phyloP scores from a whole-genome alignment of 805 yeast species.

The Metschnikowia reukaufii region DNA sequence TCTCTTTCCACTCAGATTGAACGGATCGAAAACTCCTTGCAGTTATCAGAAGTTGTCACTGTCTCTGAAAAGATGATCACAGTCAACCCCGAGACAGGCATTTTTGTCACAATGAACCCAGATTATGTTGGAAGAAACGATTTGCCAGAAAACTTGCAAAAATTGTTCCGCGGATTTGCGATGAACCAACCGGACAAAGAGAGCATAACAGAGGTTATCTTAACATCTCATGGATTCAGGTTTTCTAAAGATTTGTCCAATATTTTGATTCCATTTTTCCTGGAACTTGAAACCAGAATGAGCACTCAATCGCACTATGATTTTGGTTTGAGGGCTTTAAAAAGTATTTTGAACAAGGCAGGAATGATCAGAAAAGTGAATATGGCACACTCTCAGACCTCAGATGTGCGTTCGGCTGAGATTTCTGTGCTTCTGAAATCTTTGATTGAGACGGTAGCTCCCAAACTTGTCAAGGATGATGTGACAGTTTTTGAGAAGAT shows the following conservation, averaged over 20 bases:
- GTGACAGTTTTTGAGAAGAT: constrained; percentile 30
- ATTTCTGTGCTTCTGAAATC: constrained; percentile 31
- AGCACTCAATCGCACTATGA: constrained; percentile 77
- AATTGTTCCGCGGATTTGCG: constrained; percentile 71
- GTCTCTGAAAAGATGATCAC: constrained; percentile 42
- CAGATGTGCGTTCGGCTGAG: constrained; percentile 8
- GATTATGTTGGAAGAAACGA: constrained; percentile 78
- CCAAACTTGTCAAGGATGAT: constrained; percentile 63
- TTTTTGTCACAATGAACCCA: constrained; percentile 92
- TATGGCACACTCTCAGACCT: background rate
- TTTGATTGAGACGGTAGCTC: constrained; percentile 61
- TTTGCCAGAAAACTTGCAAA: constrained; percentile 83
- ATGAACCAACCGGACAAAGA: constrained; percentile 71
- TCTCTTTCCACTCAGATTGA: constrained; percentile 84
- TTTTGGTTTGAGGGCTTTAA: constrained; percentile 83
- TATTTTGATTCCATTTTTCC: constrained; percentile 56
- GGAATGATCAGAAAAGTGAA: constrained; percentile 28
- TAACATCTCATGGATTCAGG: constrained; percentile 69
- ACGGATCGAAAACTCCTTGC: constrained; percentile 58
- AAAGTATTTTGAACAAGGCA: constrained; percentile 60
- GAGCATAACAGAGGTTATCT: constrained; percentile 67
- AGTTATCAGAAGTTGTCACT: constrained; percentile 28
- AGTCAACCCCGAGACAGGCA: constrained; percentile 55
- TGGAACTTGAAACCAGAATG: constrained; percentile 36
- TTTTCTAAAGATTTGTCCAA: constrained; percentile 46